These are phyloP conservation scores for Metarhizium brunneum DNA, from an alignment of 2,329 filamentous ascomycete genomes.

Conservation along the genomic window DNA sequence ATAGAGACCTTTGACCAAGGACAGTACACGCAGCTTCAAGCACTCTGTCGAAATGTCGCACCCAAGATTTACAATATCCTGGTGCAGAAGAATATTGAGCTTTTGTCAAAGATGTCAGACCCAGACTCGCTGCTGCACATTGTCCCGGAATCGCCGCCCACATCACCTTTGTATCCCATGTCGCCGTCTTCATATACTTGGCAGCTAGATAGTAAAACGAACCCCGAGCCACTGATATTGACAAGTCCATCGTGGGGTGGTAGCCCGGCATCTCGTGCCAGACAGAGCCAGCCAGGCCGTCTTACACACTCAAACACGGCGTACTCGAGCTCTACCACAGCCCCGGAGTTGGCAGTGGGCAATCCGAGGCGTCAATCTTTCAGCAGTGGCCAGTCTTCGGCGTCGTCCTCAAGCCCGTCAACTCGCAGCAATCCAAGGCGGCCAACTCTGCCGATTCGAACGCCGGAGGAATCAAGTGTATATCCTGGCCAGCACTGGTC, in stretches of 20 bases:
- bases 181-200: constrained; percentile 1
- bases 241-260: background rate
- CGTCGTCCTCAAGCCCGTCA: constrained; percentile 7
- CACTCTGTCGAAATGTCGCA: constrained; percentile 38
- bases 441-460: constrained; percentile 7
- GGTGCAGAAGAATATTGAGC: constrained; percentile 42
- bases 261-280: background rate
- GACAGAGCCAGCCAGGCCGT: too few relatives aligned
- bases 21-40: constrained; percentile 39
- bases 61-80: constrained; percentile 40
- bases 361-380: constrained; percentile 8
- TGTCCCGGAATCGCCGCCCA: constrained; percentile 7
- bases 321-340: background rate
- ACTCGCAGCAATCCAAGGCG: constrained; percentile 2
- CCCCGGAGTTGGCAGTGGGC: constrained; percentile 1
- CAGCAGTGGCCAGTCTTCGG: constrained; percentile 7
- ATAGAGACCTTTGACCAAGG: constrained; percentile 37
- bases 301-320: background rate
- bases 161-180: background rate
- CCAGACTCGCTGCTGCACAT: constrained; percentile 10
- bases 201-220: background rate
- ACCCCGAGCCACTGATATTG: background rate
- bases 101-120: constrained; percentile 17
- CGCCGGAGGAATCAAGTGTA: background rate
- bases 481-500: background rate